These are phyloP conservation scores for Nothomitra cinnamomea DNA, from an alignment of 2,329 filamentous ascomycete genomes.

Conservation along the genomic window DNA sequence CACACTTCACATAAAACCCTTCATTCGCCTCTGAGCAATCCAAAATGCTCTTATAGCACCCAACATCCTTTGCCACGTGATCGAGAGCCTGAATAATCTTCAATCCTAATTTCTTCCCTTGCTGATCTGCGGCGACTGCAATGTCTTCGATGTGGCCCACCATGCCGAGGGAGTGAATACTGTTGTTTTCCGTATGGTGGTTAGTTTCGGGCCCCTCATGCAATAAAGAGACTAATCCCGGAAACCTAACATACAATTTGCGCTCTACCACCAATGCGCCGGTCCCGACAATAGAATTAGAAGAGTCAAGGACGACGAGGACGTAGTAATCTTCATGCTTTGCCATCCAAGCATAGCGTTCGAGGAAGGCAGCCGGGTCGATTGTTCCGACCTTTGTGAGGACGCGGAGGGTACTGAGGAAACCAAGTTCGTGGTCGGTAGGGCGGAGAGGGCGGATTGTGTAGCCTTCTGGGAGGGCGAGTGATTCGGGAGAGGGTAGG, in stretches of 20 bases:
- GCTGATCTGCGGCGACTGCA: constrained; percentile 83
- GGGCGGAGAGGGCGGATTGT: constrained; percentile 62
- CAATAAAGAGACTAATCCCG: no score
- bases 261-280: constrained; percentile 82
- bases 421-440: constrained; percentile 63
- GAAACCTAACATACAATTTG: constrained; percentile 76
- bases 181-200: constrained; percentile 18
- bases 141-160: constrained; percentile 98
- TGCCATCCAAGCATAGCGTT: constrained; percentile 70
- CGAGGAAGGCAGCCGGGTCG: constrained; percentile 52
- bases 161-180: constrained; percentile 62
- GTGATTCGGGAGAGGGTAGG: constrained; percentile 57
- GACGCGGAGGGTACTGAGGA: constrained; percentile 80
- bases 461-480: constrained; percentile 65
- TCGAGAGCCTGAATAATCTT: constrained; percentile 89
- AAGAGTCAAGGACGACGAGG: constrained; percentile 64
- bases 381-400: constrained; percentile 89
- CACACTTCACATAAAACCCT: constrained; percentile 96
- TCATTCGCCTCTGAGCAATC: constrained; percentile 95
- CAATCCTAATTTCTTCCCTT: constrained; percentile 90
- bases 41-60: constrained; percentile 93
- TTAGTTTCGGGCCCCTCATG: no score
- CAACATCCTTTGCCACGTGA: constrained; percentile 68
- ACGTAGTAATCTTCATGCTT: constrained; percentile 59
- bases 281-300: constrained; percentile 63